These are phyloP conservation scores for Alternaria postmessia DNA, from an alignment of 2,329 filamentous ascomycete genomes.

Conservation along the genomic window DNA sequence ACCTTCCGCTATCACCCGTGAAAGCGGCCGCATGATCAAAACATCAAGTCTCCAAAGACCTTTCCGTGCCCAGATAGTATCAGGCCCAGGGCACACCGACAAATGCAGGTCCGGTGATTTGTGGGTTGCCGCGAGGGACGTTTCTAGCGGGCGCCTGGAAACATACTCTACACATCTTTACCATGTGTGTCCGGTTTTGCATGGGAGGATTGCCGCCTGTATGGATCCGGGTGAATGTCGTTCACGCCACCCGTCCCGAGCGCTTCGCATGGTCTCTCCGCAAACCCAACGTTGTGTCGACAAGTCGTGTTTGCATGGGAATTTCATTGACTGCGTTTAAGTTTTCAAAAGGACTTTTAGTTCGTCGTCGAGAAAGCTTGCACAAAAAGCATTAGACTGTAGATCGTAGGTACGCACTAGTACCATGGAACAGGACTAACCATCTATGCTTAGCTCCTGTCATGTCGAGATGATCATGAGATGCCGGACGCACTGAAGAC, in stretches of 20 bases:
- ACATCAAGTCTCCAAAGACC: not conserved
- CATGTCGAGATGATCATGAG: not conserved
- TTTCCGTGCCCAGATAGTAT: not conserved
- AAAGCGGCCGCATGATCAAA: not conserved
- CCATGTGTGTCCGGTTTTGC: slow-evolving; percentile 6
- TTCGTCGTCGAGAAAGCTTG: not conserved
- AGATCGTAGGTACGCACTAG: not conserved
- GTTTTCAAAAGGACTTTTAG: not conserved
- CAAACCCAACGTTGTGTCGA: not conserved
- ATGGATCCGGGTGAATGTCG: slow-evolving; percentile 36
- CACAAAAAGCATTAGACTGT: not conserved
- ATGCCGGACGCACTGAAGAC: not conserved
- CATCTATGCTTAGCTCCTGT: not conserved
- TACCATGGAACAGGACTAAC: not conserved
- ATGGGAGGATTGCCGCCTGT: slow-evolving; percentile 2
- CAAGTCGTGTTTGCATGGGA: not conserved
- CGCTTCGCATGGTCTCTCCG: not conserved
- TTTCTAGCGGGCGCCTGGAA: not conserved
- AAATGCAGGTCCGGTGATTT: not conserved
- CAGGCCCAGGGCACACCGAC: not conserved
- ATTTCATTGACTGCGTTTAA: not conserved
- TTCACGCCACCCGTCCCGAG: slow-evolving; percentile 6
- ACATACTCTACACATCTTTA: not conserved
- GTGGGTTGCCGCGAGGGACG: not conserved
- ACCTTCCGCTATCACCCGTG: not conserved